Evolutionary conservation across 2,329 filamentous ascomycete genomes (phyloP).

Genomic region (Biscogniauxia sp.): DNA sequence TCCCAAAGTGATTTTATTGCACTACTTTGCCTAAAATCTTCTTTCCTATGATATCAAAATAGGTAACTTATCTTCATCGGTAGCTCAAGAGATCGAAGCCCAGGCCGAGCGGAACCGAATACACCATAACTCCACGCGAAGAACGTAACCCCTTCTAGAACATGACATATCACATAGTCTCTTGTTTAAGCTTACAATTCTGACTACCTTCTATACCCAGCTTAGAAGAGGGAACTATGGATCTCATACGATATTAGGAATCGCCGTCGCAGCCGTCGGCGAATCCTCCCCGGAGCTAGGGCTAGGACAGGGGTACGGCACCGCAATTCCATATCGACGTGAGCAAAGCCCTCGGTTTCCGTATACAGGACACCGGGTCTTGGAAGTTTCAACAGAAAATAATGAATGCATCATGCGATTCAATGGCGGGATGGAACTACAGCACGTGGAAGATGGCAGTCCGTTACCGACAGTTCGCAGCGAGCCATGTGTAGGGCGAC

Average conservation of each 20-base stretch:
- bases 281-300: not conserved
- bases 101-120: not conserved
- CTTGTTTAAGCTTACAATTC: not conserved
- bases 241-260: not conserved
- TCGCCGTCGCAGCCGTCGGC: not conserved
- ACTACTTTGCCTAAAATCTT: no score
- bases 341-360: not conserved
- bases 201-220: not conserved
- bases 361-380: not conserved
- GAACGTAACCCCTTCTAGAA: not conserved
- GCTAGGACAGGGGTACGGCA: not conserved
- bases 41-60: no score
- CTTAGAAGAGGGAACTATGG: not conserved
- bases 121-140: not conserved
- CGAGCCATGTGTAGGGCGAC: not conserved
- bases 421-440: not conserved
- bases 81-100: not conserved
- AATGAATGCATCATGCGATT: not conserved
- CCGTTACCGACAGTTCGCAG: not conserved
- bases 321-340: not conserved
- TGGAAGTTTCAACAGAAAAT: not conserved
- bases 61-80: not conserved
- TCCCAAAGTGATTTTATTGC: no score
- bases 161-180: not conserved
- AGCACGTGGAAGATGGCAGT: not conserved